Base-by-base conservation (phyloP, 352 stramenopile species). In the Phytophthora pisi region DNA sequence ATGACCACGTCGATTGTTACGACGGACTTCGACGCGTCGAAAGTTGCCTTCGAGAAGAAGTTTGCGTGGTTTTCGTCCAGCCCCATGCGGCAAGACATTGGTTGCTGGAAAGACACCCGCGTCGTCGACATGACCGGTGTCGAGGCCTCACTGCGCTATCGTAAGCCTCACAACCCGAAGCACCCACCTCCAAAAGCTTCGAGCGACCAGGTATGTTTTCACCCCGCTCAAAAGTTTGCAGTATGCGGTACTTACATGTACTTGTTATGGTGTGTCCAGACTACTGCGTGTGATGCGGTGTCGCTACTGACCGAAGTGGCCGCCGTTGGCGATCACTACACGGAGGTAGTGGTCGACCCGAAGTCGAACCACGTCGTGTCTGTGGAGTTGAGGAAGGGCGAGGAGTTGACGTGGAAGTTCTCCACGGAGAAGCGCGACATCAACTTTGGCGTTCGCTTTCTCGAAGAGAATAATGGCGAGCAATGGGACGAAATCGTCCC, bases 1-100 rank as follows among this genome's bases (percentile, higher is more conserved):
- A 79, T 89, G 68, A 84, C 61, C 13, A 87, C 79, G 13, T 79
- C 74, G 4, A 88, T 90, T 59, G 57, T 84, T 36, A 89, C 78
- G 10, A 86, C 79, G 18, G 62, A 79, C 20, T 75, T 89, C 45
- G 64, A 90, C 51, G 71, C 71, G 1, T 77, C 75, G 2, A 61
- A 68, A 13, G 55, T 87, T 36, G 51, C 23, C 0, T 84, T 91
- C 46, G 58, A 73, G n/a, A 74, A 77, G 23, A 89, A 88, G 64
- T 70, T 54, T 9, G 60, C 64, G 24, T 91, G 79, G 83, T 73
- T 90, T 47, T 82, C 80, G 3, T 77, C 73, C 10, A 40, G 59
- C 7, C 60, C 73, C 1, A 55, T 82, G 24, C 47, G 57, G 16
- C 75, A 90, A 65, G 69, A 86, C 43, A 85, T 88, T 49, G 74